A percentile compares a stretch with the other conserved stretches of the same genome.
Conservation (phyloP, 176 grass and related monocot species). For the Phragmites australis region DNA sequence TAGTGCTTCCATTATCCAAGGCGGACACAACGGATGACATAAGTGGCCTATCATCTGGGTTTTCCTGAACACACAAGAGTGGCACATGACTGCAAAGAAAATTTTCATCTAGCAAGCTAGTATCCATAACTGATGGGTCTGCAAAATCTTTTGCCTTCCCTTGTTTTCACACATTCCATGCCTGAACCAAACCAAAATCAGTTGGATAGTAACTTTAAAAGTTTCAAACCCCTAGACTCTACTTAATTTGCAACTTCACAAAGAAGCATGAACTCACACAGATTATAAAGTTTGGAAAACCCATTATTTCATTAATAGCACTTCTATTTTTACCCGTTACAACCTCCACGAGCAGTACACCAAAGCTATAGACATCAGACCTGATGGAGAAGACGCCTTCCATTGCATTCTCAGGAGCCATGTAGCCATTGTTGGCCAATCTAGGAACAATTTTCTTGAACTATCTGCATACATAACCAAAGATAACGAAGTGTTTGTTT, state of each 20-base stretch:
- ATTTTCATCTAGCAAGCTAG: constrained; percentile 31
- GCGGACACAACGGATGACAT: constrained; percentile 40
- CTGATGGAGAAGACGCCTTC: constrained; percentile 49
- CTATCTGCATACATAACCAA: constrained; percentile 33
- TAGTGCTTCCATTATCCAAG: constrained; percentile 40
- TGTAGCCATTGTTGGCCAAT: constrained; percentile 51
- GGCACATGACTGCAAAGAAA: constrained; percentile 39
- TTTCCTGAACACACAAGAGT: constrained; percentile 48
- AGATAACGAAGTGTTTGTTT: no score
- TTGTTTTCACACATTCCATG: constrained; percentile 51
- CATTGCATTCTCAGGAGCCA: constrained; percentile 57
- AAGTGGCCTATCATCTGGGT: constrained; percentile 43
- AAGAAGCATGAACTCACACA: constrained; percentile 48
- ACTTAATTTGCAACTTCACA: no score
- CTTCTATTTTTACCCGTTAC: constrained; percentile 42
- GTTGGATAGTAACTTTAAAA: not conserved
- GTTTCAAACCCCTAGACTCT: no score
- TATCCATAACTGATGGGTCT: constrained; percentile 37
- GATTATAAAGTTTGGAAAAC: constrained; percentile 38
- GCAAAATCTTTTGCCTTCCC: no score
- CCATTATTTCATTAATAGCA: not conserved
- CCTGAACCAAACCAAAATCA: constrained; percentile 7
- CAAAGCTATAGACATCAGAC: constrained; percentile 57
- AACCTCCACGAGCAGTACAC: constrained; percentile 50
- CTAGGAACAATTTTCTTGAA: constrained; percentile 4